Base-by-base conservation (phyloP, 768 basidiomycete genomes). In the Boletus reticuloceps region DNA sequence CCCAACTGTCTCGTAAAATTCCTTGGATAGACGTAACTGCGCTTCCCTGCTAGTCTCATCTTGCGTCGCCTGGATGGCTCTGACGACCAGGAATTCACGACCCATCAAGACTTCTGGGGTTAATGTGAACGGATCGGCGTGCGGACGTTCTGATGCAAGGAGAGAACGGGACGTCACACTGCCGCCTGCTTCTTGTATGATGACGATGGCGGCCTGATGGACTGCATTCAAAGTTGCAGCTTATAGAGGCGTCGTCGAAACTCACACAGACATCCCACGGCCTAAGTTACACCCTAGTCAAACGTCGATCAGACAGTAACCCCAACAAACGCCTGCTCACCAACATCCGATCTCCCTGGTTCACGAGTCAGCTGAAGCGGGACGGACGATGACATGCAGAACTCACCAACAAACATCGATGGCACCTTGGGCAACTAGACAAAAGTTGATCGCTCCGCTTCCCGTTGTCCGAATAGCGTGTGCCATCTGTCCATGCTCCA, bases 171-270 rank as follows among this genome's bases (percentile, higher is more conserved):
- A 84, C 22, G 88, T 86, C 7, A 91, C 84, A 20, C 87, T 72
- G 7, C 88, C 84, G 9, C 96, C 95, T 2, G 94, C 89, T 69
- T 96, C 95, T 62, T 89, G 81, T 2, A 91, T 87, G 61, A 98
- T 93, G 60, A 95, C 84, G 32, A 90, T 85, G 0, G 92, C 96
- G 0, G 96, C 94, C 76, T 83, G 59, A 31, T 10, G 19, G 19
- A 25, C 41, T 2, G 1, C 0, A 19, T 42, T 55, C 11, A 53
- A 36, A 29, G 1, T 14, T 10, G 34, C 7, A 8, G 5, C 47
- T 3, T 5, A 41, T 13, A 53, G 3, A 56, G 4, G 3, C 29
- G 13, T 50, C 31, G 13, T 6, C 50, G 19, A 38, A 36, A 72
- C 80, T 68, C 55, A 82, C 83, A 59, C 88, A 92, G 39, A 94